Conservation (phyloP, 2,329 filamentous ascomycete genomes). For the Arthrobotrys sinensis region DNA sequence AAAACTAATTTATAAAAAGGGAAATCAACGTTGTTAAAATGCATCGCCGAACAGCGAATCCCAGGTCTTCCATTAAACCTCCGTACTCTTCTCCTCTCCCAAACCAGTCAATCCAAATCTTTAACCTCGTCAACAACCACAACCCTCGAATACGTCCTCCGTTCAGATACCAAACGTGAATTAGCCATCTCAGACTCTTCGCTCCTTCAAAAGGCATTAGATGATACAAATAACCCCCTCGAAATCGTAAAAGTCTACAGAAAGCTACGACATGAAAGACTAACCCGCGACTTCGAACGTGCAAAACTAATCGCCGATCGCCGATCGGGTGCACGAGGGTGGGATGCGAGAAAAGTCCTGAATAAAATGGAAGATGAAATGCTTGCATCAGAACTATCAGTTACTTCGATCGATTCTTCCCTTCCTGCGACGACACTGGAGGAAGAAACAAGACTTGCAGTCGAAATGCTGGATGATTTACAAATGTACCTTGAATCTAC, state of each 20-base stretch:
- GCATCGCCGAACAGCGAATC: conserved; percentile 83
- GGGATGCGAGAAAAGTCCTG: conserved; percentile 82
- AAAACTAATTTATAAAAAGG: conserved; percentile 65
- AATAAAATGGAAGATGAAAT: conserved; percentile 78
- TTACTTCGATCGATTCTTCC: conserved; percentile 72
- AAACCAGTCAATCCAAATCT: conserved; percentile 72
- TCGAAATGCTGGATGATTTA: conserved; percentile 78
- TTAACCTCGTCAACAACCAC: conserved; percentile 66
- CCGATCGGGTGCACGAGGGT: conserved; percentile 81
- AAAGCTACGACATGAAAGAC: conserved; percentile 75
- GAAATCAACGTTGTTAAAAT: conserved; percentile 75
- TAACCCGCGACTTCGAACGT: conserved; percentile 77
- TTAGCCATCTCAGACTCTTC: conserved; percentile 44
- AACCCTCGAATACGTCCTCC: conserved; percentile 78
- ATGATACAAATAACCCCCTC: conserved; percentile 72
- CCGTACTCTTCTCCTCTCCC: conserved; percentile 78
- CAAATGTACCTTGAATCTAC: conserved; percentile 78
- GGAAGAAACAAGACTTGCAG: conserved; percentile 78
- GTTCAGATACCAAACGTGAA: conserved; percentile 69
- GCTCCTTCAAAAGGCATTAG: conserved; percentile 76
- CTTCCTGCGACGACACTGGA: conserved; percentile 74
- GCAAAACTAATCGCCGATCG: conserved; percentile 81
- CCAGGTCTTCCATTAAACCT: conserved; percentile 80
- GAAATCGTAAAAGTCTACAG: conserved; percentile 76
- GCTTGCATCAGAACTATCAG: conserved; percentile 72